These are phyloP conservation scores for Emericellopsis cladophorae DNA, from an alignment of 2,329 filamentous ascomycete genomes.

Conservation along the genomic window DNA sequence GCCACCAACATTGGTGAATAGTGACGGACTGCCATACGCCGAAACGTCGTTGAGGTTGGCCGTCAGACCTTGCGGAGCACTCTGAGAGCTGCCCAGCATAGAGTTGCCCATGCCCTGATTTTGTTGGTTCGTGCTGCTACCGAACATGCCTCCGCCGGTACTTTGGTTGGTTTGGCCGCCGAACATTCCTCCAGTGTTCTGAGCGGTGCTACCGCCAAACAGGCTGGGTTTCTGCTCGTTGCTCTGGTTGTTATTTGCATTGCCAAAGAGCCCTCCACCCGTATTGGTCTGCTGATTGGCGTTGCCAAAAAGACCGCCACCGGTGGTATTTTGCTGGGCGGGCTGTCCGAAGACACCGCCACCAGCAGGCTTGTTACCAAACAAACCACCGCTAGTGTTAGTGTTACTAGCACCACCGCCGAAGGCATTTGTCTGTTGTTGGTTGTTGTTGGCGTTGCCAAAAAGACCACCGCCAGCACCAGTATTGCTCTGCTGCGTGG, in stretches of 20 bases:
- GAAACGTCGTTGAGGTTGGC: constrained; percentile 73
- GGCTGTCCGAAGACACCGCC: constrained; percentile 26
- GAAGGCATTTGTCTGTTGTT: constrained; percentile 25
- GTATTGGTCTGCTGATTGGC: constrained; percentile 20
- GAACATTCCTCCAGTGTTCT: constrained; percentile 40
- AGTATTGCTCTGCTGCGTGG: constrained; percentile 22
- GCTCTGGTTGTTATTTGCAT: too few species aligned
- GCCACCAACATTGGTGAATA: constrained; percentile 63
- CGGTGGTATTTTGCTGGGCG: constrained; percentile 20
- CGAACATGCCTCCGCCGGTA: constrained; percentile 30
- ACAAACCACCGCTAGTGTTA: constrained; percentile 20
- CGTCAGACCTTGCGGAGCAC: constrained; percentile 54
- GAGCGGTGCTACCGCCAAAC: constrained; percentile 31
- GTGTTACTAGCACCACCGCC: constrained; percentile 14
- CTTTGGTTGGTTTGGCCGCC: constrained; percentile 33
- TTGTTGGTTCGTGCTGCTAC: constrained; percentile 29
- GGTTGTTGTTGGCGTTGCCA: constrained; percentile 27
- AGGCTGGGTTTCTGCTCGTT: constrained; percentile 21
- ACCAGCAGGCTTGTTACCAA: constrained; percentile 20
- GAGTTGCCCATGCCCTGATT: constrained; percentile 33
- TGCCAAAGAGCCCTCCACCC: neutral
- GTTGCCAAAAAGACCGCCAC: constrained; percentile 30
- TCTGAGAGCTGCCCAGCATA: constrained; percentile 44
- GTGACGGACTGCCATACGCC: constrained; percentile 77
- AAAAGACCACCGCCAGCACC: constrained; percentile 28